Percentiles rank a stretch among this genome's conserved stretches.
These are phyloP conservation scores for Cymbidium sinense DNA, from an alignment of 106 monocot species.

Conservation along the genomic window DNA sequence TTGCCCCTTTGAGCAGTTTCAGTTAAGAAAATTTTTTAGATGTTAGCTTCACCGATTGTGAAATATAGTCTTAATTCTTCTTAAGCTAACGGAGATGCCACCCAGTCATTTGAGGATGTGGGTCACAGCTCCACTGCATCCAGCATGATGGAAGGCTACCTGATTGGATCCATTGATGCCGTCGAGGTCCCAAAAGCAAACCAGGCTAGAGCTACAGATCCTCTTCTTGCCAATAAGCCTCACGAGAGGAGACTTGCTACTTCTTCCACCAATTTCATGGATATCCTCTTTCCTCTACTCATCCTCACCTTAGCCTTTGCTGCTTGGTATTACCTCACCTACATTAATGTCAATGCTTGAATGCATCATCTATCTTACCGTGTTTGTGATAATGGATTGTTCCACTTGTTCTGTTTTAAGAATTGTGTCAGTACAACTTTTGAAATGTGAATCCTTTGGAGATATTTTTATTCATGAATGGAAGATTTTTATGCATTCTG, in stretches of 20 bases:
- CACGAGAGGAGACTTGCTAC: background rate
- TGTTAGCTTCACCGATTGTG: background rate
- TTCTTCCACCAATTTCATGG: conserved; percentile 15
- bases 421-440: background rate
- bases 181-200: background rate
- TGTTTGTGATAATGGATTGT: background rate
- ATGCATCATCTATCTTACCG: background rate
- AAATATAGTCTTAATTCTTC: background rate
- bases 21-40: background rate
- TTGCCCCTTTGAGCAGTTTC: background rate
- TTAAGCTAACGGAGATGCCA: conserved; percentile 58
- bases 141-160: conserved; percentile 58
- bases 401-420: background rate
- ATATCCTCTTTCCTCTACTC: conserved; percentile 34
- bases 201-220: background rate
- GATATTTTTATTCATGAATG: background rate
- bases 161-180: conserved; percentile 51
- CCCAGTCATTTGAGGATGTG: conserved; percentile 82
- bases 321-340: conserved; percentile 55
- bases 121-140: conserved; percentile 77
- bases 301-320: conserved; percentile 35
- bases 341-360: conserved; percentile 16
- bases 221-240: conserved; percentile 1
- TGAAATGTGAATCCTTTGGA: background rate
- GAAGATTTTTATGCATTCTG: background rate